Evolutionary conservation across 768 basidiomycete genomes (phyloP), one percentile per base, ranked within the genome.

Genomic region (Leucocoprinus birnbaumii): DNA sequence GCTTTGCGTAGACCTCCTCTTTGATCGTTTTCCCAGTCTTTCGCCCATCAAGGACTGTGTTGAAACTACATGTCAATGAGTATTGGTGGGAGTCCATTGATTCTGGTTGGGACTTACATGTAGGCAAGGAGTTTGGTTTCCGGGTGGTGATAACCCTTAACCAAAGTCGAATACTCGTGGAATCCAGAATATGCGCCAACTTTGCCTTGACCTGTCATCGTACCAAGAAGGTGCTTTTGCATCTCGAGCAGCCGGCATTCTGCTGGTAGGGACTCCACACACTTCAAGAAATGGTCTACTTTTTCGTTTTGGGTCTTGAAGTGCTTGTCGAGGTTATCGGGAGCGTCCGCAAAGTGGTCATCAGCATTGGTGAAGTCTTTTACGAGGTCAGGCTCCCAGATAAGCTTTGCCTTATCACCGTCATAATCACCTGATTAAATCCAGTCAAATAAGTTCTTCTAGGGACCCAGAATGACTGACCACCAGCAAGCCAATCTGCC

Each of bases 401-500:
- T 82, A 1, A 80, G 76, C 6, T 75, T 66, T 3, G 76, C 79
- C 16, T 77, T 83, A 57, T 87, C 87, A 1, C 87, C 87, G 59
- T 89, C 87, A 58, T 87, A 87, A 58, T 89, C 87, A 19, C 86
- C 86, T 83, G 52, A 41, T 10, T 25, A 11, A 14, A 51, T 24
- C 40, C 52, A 2, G 9, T 47, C 31, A 21, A 47, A 14, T 22
- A 8, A 14, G 9, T 44, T n/a, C 48, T 19, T 5, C 16, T 34
- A n/a, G 11, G 14, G 19, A 21, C 19, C 5, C 10, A 9, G 9
- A 9, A 19, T 27, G 34, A 19, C 71, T 44, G 54, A 83, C 86
- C 86, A 54, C 85, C 85, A 38, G 80, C 83, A 18, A 89, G 72
- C 59, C 82, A 76, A 58, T 86, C 86, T 6, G 85, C 78, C 13